These are phyloP conservation scores for Neopestalotiopsis clavispora DNA, from an alignment of 2,329 filamentous ascomycete genomes.

Conservation along the genomic window DNA sequence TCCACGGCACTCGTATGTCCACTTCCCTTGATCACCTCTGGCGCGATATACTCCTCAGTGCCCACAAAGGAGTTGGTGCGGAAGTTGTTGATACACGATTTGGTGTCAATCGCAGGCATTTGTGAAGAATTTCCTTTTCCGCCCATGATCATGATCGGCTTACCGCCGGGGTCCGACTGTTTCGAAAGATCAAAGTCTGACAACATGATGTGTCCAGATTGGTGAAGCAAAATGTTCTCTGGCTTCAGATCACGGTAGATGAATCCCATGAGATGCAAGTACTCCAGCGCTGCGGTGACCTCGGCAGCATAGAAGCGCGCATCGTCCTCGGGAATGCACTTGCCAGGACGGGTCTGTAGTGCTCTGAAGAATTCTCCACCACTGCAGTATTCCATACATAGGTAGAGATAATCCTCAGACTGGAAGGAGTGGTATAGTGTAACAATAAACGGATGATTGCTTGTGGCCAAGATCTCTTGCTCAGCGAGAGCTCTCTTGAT, in stretches of 20 bases:
- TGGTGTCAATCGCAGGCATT: conserved; percentile 95
- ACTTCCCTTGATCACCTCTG: conserved; percentile 98
- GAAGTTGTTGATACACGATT: conserved; percentile 98
- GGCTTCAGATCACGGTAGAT: conserved; percentile 98
- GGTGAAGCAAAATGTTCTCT: conserved; percentile 96
- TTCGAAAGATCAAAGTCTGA: conserved; percentile 99
- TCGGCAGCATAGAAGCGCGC: conserved; percentile 97
- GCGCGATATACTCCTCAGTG: conserved; percentile 98
- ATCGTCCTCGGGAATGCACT: conserved; percentile 96
- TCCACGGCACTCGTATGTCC: conserved; percentile 98
- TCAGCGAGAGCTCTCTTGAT: conserved; percentile 98
- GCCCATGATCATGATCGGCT: conserved; percentile 96
- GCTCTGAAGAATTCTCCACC: conserved; percentile 98
- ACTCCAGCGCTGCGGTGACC: conserved; percentile 94
- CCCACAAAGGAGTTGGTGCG: conserved; percentile 98
- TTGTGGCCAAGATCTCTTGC: conserved; percentile 96
- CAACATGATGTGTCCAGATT: conserved; percentile 99
- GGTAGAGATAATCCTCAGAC: conserved; percentile 95
- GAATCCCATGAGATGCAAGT: conserved; percentile 98
- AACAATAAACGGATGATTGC: conserved; percentile 98
- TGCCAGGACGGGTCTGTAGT: conserved; percentile 92
- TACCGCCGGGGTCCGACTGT: conserved; percentile 93
- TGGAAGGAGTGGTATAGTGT: conserved; percentile 99
- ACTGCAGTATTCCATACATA: conserved; percentile 99
- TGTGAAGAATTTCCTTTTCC: conserved; percentile 87